phyloP scores from a whole-genome alignment of 305 asterid genomes.

The Solanum hybrid region DNA sequence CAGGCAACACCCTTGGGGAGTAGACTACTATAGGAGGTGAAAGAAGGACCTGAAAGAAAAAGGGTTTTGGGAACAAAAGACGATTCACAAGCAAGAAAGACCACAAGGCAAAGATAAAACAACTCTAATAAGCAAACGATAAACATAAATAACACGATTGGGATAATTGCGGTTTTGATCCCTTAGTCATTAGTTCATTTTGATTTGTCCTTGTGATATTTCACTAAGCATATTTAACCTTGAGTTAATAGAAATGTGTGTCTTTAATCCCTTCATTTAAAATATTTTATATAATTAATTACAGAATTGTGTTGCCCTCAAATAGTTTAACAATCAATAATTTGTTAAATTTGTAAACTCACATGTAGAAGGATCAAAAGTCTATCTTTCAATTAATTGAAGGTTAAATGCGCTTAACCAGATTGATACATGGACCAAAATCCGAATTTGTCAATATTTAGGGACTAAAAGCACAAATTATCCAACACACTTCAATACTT shows the following conservation, averaged over 20 bases:
- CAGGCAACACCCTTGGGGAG: slow-evolving; percentile 97
- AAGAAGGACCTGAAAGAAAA: slow-evolving; percentile 70
- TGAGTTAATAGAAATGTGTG: not conserved
- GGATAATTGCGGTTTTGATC: not conserved
- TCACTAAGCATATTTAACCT: not conserved
- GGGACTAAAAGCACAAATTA: not conserved
- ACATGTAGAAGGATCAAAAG: not conserved
- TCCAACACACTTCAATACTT: not conserved
- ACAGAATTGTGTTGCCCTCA: not conserved
- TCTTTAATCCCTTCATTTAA: slow-evolving; percentile 1
- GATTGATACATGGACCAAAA: not conserved
- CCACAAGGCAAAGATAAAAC: not conserved
- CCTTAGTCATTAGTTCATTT: not conserved
- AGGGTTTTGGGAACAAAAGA: not conserved
- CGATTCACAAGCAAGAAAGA: not conserved
- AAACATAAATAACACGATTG: not conserved
- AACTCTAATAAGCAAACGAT: not conserved
- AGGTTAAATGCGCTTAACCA: not conserved
- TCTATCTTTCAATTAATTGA: not conserved
- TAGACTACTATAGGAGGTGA: slow-evolving; percentile 98
- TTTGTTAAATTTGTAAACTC: not conserved
- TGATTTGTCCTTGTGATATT: not conserved
- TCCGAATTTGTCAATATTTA: not conserved
- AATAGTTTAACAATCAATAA: not conserved
- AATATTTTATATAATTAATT: slow-evolving; percentile 7